phyloP scores from a whole-genome alignment of 108 stramenopile species.

The Cyclotella kingstonii region DNA sequence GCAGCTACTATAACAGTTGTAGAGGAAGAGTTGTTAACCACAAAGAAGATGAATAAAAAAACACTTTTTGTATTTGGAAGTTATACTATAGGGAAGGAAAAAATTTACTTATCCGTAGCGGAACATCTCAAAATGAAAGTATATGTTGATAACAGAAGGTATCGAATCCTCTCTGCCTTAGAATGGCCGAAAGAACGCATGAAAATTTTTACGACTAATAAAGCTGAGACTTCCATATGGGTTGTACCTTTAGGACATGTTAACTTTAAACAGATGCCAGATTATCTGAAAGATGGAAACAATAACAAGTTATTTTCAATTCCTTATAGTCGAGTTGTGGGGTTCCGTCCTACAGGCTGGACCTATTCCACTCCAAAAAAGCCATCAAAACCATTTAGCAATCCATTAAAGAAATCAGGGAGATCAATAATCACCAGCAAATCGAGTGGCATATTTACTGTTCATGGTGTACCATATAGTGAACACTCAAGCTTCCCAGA shows the following conservation, averaged over 20 bases:
- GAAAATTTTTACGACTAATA: conserved; percentile 60
- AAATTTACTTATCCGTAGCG: conserved; percentile 86
- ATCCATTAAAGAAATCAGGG: conserved; percentile 4
- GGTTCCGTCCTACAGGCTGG: conserved; percentile 62
- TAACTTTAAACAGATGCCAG: conserved; percentile 77
- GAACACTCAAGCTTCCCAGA: conserved; percentile 89
- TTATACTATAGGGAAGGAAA: conserved; percentile 94
- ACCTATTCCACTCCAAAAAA: conserved; percentile 27
- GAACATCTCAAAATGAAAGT: conserved; percentile 60
- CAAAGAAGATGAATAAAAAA: conserved; percentile 36
- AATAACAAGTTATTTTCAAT: conserved; percentile 40
- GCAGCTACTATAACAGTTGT: conserved; percentile 51
- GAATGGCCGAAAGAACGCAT: conserved; percentile 65
- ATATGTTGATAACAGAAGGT: conserved; percentile 78
- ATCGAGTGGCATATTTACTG: conserved; percentile 49
- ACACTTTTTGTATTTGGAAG: conserved; percentile 89
- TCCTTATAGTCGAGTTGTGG: conserved; percentile 60
- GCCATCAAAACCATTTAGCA: conserved; percentile 8
- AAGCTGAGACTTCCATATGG: conserved; percentile 64
- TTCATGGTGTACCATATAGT: conserved; percentile 86
- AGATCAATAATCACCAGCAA: conserved; percentile 49
- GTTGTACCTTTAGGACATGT: conserved; percentile 82
- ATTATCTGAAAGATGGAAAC: conserved; percentile 54
- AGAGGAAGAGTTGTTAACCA: conserved; percentile 46
- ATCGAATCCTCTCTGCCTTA: conserved; percentile 62